Base-by-base conservation (phyloP, 495 filamentous ascomycete genomes). In the Cairneyella variabilis region DNA sequence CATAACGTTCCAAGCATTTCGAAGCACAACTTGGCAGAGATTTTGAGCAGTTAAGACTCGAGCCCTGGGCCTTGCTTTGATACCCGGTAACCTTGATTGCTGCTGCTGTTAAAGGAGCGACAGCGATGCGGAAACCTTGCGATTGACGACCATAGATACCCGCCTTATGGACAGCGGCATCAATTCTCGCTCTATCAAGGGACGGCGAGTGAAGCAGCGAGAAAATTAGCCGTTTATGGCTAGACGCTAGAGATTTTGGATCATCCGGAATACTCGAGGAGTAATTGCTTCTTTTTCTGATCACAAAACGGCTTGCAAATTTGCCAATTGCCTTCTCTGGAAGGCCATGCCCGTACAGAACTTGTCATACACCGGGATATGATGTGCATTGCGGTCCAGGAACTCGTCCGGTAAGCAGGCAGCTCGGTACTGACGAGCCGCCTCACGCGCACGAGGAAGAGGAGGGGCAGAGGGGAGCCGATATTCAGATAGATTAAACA, bases 401-500 rank as follows among this genome's bases (percentile, higher is more conserved):
- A 51, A 54, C 48, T 53, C 41, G 27, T 52, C 43, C 40, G 41
- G 52, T 38, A 57, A 57, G 47, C 51, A 55, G 51, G 47, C 50
- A 40, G 52, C 48, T 63, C 52, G 60, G 60, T 59, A 63, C 56
- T 59, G 43, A 56, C 46, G 49, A 54, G 56, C 56, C 56, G 52
- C 52, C 40, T 34, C 50, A 39, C 44, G 36, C 27, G 46, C 30
- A 27, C n/a, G 40, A 20, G 16, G 37, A 37, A 36, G 22, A 36
- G 26, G 22, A 48, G 48, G 53, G 60, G 46, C 25, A 4, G 44
- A 48, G 36, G 20, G n/a, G n/a, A n/a, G n/a, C n/a, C n/a, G n/a
- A n/a, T n/a, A 48, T 32, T 46, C 42, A 59, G 48, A 54, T 54
- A 63, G 28, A 63, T 63, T 63, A 53, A 59, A 62, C 60, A 48